A percentile compares a stretch with the other conserved stretches of the same genome.
phyloP scores from a whole-genome alignment of 768 basidiomycete genomes.

The Calocybe indica region DNA sequence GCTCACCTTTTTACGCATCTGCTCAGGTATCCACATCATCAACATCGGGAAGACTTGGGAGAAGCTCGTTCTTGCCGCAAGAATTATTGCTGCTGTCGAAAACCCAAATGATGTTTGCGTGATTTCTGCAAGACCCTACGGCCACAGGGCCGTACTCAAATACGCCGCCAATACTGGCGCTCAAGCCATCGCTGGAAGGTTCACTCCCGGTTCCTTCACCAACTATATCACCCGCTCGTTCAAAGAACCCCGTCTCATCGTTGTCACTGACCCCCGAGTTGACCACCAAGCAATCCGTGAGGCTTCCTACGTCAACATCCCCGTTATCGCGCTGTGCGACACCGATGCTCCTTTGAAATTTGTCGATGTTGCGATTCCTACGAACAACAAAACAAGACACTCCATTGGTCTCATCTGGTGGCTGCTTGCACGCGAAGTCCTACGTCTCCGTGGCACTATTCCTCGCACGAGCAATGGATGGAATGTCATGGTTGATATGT shows the following conservation, averaged over 20 bases:
- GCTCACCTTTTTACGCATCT: conserved; percentile 9
- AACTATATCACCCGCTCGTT: conserved; percentile 99
- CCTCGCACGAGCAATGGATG: conserved; percentile 89
- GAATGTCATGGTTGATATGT: conserved; percentile 99
- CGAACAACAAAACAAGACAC: conserved; percentile 99
- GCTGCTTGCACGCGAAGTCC: conserved; percentile 95
- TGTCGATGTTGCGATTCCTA: conserved; percentile 97
- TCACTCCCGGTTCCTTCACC: conserved; percentile 98
- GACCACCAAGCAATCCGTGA: conserved; percentile 99
- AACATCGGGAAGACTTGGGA: conserved; percentile 99
- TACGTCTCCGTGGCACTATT: conserved; percentile 91
- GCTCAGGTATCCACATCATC: conserved; percentile 85
- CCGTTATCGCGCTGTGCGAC: conserved; percentile 98
- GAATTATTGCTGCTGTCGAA: conserved; percentile 95
- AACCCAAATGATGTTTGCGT: conserved; percentile 98
- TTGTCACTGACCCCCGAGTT: conserved; percentile 98
- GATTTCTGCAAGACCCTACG: conserved; percentile 97
- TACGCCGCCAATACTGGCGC: conserved; percentile 97
- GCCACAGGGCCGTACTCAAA: conserved; percentile 99
- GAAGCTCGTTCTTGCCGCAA: conserved; percentile 96
- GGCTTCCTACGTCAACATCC: conserved; percentile 99
- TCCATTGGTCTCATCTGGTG: conserved; percentile 97
- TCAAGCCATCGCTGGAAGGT: conserved; percentile 97
- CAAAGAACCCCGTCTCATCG: conserved; percentile 98
- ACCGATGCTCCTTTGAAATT: conserved; percentile 97